Evolutionary conservation across 1,284 basidiomycete genomes (phyloP), one percentile per base, ranked within the genome.

Genomic region (Rhodotorula sp.): DNA sequence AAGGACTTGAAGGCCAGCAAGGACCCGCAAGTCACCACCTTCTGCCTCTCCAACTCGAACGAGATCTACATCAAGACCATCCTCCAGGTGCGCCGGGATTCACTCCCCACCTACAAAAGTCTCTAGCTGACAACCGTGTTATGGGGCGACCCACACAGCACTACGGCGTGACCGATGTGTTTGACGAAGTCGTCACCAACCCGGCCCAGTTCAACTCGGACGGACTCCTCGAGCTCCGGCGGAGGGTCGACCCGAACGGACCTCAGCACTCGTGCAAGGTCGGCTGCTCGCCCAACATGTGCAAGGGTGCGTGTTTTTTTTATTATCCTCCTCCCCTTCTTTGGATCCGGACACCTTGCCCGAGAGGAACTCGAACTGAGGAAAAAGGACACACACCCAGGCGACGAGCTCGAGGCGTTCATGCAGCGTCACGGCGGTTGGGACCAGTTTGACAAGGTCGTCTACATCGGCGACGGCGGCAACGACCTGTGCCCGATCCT

Each of bases 281-380:
- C 65, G 96, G 96, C 21, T 99, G 96, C 84, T 89, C 89, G 69
- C 87, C 91, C 16, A 99, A 99, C 84, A 97, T 99, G 94, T 99
- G 96, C 86, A 99, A 99, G 86, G 96, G 91, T 89, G 49, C 59
- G 59, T 54, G 6, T 31, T 6, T 3, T n/a, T 2, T 14, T n/a
- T 34, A 18, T 21, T 23, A 14, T 12, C 31, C 26, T 59, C 47
- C 0, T 29, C 31, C n/a, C 43, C 8, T 16, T 31, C 34, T 56
- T 8, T 7, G 16, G 18, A 20, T 5, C 46, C 15, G 5, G n/a
- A 29, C 59, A 21, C 8, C 23, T 21, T 5, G 34, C 8, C 23
- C 7, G 34, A 39, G 12, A 52, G 12, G 20, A n/a, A 34, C 34
- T 1, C 34, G 1, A 3, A 20, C 52, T 26, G 52, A 29, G 8